phyloP scores from a whole-genome alignment of 2,329 filamentous ascomycete species.

The Talaromyces marneffei region DNA sequence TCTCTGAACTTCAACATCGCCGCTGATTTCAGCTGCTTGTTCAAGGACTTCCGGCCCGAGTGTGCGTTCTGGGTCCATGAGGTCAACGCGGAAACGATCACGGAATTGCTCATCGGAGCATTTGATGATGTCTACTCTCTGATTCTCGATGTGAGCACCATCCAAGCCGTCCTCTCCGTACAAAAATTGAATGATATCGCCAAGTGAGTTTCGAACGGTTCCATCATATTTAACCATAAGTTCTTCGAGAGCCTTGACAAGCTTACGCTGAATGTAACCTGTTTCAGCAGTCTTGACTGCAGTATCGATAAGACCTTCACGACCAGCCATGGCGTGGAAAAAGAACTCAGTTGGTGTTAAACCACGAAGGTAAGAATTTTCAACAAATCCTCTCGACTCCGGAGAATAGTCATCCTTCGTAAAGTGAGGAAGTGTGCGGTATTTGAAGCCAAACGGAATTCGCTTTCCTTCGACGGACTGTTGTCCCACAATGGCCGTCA shows the following conservation, averaged over 20 bases:
- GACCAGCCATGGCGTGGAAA: slow-evolving; percentile 99
- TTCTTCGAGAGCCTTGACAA: slow-evolving; percentile 97
- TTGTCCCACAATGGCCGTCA: slow-evolving; percentile 96
- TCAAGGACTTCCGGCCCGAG: slow-evolving; percentile 70
- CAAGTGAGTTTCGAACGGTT: slow-evolving; percentile 92
- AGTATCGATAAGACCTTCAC: slow-evolving; percentile 98
- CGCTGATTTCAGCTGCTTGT: slow-evolving; percentile 77
- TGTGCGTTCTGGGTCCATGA: slow-evolving; percentile 64
- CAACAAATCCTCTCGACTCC: slow-evolving; percentile 93
- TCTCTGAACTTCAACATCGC: slow-evolving; percentile 80
- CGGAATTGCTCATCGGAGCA: slow-evolving; percentile 73
- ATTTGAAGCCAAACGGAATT: slow-evolving; percentile 99
- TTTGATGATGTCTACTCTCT: slow-evolving; percentile 79
- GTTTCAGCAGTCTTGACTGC: slow-evolving; percentile 99
- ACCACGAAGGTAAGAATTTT: slow-evolving; percentile 96
- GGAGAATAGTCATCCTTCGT: slow-evolving; percentile 99
- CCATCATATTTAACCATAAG: slow-evolving; percentile 97
- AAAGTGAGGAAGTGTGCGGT: slow-evolving; percentile 92
- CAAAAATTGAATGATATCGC: slow-evolving; percentile 93
- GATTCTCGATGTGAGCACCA: slow-evolving; percentile 87
- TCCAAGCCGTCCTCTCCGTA: slow-evolving; percentile 97
- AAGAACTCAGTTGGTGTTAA: slow-evolving; percentile 96
- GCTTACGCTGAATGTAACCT: slow-evolving; percentile 95
- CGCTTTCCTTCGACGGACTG: slow-evolving; percentile 98
- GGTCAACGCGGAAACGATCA: slow-evolving; percentile 75